Evolutionary conservation across 371 early-diverging fungal species (phyloP).

Genomic region (Amoeboaphelidium occidentale): DNA sequence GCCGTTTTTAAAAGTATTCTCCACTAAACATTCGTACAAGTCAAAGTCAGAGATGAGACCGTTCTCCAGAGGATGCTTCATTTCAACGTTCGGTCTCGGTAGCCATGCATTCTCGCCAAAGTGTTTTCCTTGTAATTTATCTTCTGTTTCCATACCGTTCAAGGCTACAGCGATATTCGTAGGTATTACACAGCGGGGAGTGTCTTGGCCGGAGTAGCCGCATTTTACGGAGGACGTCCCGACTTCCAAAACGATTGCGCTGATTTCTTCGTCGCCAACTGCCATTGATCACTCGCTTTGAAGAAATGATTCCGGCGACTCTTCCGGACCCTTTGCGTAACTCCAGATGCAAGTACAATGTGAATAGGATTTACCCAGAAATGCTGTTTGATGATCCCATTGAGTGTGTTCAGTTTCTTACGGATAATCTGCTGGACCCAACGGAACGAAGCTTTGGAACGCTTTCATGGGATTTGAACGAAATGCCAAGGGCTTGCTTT

Average conservation of each 20-base stretch:
- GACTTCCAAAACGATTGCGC: neutral
- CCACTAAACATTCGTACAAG: neutral
- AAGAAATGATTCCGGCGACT: neutral
- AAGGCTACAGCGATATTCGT: neutral
- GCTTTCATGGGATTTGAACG: too few relatives aligned
- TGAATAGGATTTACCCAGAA: neutral
- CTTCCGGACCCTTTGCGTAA: neutral
- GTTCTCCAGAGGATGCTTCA: neutral
- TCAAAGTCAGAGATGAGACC: neutral
- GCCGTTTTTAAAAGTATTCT: constrained; percentile 1
- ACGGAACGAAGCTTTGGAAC: too few relatives aligned
- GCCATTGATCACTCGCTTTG: neutral
- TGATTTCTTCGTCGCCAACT: neutral
- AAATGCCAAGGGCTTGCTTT: too few relatives aligned
- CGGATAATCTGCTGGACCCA: neutral
- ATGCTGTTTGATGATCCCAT: neutral
- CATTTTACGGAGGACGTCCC: neutral
- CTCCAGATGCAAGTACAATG: neutral
- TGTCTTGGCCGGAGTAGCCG: neutral
- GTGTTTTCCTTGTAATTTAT: too few relatives aligned
- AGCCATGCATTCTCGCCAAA: neutral
- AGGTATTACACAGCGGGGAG: neutral
- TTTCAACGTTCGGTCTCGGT: neutral
- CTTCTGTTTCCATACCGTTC: neutral
- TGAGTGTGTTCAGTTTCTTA: neutral